These are phyloP conservation scores for Lentinula aciculospora DNA, from an alignment of 768 basidiomycete species.

Conservation along the genomic window DNA sequence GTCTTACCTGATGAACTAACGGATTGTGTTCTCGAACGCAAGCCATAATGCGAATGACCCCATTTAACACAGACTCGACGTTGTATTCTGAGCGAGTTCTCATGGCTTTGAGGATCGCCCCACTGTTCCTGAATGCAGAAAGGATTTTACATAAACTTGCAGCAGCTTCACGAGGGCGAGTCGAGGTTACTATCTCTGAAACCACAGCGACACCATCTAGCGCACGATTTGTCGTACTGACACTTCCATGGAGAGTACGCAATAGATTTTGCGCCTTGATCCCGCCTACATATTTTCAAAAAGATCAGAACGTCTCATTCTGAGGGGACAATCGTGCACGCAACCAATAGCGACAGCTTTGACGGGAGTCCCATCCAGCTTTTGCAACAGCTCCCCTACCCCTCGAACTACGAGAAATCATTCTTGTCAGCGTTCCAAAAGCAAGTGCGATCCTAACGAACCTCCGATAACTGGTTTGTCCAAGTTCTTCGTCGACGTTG, in stretches of 20 bases:
- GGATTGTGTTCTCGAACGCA: slow-evolving; percentile 52
- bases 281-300: slow-evolving; percentile 51
- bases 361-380: slow-evolving; percentile 56
- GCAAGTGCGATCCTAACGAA: neutral
- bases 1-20: slow-evolving; percentile 85
- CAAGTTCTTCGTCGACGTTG: slow-evolving; percentile 74
- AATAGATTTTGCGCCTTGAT: slow-evolving; percentile 77
- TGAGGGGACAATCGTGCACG: slow-evolving; percentile 25
- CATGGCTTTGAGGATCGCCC: neutral
- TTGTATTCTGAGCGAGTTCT: slow-evolving; percentile 3
- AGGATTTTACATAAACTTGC: slow-evolving; percentile 37
- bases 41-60: slow-evolving; percentile 44
- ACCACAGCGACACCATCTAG: slow-evolving; percentile 87
- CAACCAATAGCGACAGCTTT: slow-evolving; percentile 87
- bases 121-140: slow-evolving; percentile 29
- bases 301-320: neutral
- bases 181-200: slow-evolving; percentile 75
- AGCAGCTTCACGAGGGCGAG: slow-evolving; percentile 48
- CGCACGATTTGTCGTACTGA: slow-evolving; percentile 47
- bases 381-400: slow-evolving; percentile 59
- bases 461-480: slow-evolving; percentile 55
- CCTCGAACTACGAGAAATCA: slow-evolving; percentile 40
- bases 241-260: slow-evolving; percentile 67
- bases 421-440: neutral
- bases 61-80: slow-evolving; percentile 25